Evolutionary conservation across 2,329 filamentous ascomycete species (phyloP), one percentile per base, ranked within the genome.

Genomic region (Talaromyces verruculosus): DNA sequence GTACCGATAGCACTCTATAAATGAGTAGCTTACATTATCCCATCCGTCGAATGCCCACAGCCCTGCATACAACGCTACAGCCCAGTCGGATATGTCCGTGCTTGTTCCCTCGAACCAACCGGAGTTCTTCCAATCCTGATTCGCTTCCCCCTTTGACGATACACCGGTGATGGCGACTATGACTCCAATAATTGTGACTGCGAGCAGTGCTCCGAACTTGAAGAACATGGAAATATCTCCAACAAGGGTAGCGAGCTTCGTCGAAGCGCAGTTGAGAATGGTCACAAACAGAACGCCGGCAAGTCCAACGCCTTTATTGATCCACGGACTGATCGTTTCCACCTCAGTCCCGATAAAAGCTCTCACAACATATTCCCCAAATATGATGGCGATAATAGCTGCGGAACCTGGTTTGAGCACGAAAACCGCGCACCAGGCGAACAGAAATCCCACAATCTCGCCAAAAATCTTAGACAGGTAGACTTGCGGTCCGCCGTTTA

Each of bases 41-140:
- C 95, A 99, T 35, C 95, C 95, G 76, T 99, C 95, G 79, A 95
- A 99, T 0, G 95, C 95, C 95, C 95, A 99, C 5, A 99, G 84
- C 8, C 95, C 95, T 17, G 93, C 94, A 76, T 99, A 99, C 57
- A 99, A 80, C 0, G 95, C 95, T 57, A 99, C 90, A 2, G 95
- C 95, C 91, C 93, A 98, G 70, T 89, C 89, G 57, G 90, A 96
- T 61, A 91, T 84, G 75, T 93, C 90, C 15, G 84, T 87, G 69
- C 87, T 92, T 4, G 94, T 97, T 65, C 90, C 89, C 64, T 92
- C 89, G 74, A 98, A 98, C 94, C 95, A 97, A 55, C 88, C 87
- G 51, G 88, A 87, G 2, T 86, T 87, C 77, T 95, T 96, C 95
- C 95, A 99, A 71, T 96, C 92, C 65, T 85, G 82, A 71, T 89